These are phyloP conservation scores for Thalassiosira mediterranea DNA, from an alignment of 352 stramenopile species.

Conservation along the genomic window DNA sequence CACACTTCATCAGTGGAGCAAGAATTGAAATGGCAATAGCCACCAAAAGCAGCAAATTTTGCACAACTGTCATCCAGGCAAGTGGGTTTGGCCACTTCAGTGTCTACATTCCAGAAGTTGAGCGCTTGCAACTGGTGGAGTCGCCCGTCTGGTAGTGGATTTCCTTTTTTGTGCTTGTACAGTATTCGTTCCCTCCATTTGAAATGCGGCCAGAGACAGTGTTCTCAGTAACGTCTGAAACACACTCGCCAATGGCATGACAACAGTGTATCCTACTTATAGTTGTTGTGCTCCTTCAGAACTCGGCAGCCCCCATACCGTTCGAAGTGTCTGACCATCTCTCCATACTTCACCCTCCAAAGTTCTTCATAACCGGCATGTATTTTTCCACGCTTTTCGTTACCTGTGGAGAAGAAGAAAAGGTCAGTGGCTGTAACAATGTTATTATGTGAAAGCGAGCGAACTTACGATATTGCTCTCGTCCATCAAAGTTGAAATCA, in stretches of 20 bases:
- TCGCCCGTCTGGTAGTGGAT: neutral
- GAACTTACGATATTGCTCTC: neutral
- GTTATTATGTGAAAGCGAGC: neutral
- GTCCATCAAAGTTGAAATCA: neutral
- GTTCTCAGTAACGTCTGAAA: neutral
- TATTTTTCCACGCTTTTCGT: neutral
- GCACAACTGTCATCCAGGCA: neutral
- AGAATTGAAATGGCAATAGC: conserved; percentile 10
- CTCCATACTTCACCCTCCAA: conserved; percentile 5
- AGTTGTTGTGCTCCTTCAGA: conserved; percentile 3
- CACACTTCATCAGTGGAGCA: neutral
- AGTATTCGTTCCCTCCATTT: conserved; percentile 7
- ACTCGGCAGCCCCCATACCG: conserved; percentile 3
- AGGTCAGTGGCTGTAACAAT: neutral
- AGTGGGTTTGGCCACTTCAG: conserved; percentile 1
- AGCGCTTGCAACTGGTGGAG: neutral
- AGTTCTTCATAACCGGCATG: too few species aligned
- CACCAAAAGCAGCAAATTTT: conserved; percentile 18
- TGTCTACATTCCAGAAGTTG: conserved; percentile 10
- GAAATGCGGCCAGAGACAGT: neutral
- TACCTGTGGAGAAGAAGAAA: neutral
- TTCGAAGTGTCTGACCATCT: conserved; percentile 9
- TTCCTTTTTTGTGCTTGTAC: conserved; percentile 10
- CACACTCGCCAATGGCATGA: neutral
- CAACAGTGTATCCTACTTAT: neutral